These are phyloP conservation scores for Diospyros kaki DNA, from an alignment of 148 eudicot species.

Conservation along the genomic window DNA sequence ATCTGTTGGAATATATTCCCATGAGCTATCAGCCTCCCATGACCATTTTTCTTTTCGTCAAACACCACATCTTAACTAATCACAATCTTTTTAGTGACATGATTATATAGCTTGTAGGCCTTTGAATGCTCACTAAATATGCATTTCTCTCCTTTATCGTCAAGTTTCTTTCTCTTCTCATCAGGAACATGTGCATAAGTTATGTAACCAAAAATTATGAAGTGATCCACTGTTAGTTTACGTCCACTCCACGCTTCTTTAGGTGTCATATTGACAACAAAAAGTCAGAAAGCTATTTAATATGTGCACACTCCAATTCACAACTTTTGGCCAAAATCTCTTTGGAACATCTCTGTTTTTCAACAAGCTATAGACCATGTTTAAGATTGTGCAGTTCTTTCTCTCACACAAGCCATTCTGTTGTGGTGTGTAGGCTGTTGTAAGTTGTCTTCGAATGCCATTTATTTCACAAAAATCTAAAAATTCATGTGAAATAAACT, in stretches of 20 bases:
- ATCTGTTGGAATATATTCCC: too few species aligned
- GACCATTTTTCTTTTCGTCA: too few species aligned
- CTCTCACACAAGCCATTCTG: background rate
- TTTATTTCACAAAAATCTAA: background rate
- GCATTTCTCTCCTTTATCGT: background rate
- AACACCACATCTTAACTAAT: too few species aligned
- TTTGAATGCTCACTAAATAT: constrained; percentile 1
- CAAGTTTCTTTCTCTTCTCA: background rate
- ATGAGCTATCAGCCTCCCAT: too few species aligned
- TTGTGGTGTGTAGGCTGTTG: background rate
- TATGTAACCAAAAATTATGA: background rate
- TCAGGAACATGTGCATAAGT: background rate
- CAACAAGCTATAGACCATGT: background rate
- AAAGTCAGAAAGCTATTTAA: background rate
- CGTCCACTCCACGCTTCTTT: background rate
- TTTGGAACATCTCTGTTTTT: background rate
- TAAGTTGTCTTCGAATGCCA: background rate
- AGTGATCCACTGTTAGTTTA: background rate
- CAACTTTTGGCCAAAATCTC: constrained; percentile 1
- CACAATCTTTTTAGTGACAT: background rate
- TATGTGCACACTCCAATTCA: background rate
- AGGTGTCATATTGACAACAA: constrained; percentile 1
- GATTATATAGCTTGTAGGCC: background rate
- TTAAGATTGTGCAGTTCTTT: background rate
- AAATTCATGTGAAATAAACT: background rate